A percentile compares a stretch with the other conserved stretches of the same genome.
Conservation (phyloP, 2,329 filamentous ascomycete species). For the Penicillium digitatum region DNA sequence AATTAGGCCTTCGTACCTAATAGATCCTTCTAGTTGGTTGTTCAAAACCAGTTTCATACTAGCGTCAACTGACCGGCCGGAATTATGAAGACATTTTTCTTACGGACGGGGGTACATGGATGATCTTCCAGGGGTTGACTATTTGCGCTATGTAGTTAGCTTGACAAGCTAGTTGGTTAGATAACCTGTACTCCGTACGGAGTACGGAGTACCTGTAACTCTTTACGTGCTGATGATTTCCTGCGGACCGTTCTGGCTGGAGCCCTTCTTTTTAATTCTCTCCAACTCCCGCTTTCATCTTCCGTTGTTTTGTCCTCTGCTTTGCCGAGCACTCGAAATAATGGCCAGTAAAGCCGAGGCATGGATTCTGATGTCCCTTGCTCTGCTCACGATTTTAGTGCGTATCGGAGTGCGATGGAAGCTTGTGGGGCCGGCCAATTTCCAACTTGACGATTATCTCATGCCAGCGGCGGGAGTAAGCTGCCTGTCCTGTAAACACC, state of each 20-base stretch:
- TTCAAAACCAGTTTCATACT: no score
- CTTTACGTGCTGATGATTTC: background rate
- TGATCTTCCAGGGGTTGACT: background rate
- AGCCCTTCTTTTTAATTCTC: background rate
- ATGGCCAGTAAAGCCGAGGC: slow-evolving; percentile 34
- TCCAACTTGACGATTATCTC: slow-evolving; percentile 22
- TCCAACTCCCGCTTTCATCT: background rate
- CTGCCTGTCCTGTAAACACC: background rate
- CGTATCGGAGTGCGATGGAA: slow-evolving; percentile 18
- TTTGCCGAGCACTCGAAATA: background rate
- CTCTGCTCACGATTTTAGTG: slow-evolving; percentile 10
- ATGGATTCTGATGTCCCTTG: slow-evolving; percentile 45
- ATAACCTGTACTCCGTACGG: background rate
- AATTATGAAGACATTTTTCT: no score
- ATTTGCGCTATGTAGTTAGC: background rate
- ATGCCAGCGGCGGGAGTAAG: slow-evolving; percentile 21
- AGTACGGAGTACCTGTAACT: no score
- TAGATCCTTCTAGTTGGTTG: no score
- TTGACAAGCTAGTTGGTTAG: background rate
- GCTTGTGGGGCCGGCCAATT: slow-evolving; percentile 14
- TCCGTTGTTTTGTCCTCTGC: background rate
- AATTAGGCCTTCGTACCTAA: no score
- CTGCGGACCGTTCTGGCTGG: background rate
- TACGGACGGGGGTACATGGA: no score
- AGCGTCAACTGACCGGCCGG: no score